Evolutionary conservation across 495 filamentous ascomycete species (phyloP), one percentile per base, ranked within the genome.

Genomic region (Staphylotrichum tortipilum): DNA sequence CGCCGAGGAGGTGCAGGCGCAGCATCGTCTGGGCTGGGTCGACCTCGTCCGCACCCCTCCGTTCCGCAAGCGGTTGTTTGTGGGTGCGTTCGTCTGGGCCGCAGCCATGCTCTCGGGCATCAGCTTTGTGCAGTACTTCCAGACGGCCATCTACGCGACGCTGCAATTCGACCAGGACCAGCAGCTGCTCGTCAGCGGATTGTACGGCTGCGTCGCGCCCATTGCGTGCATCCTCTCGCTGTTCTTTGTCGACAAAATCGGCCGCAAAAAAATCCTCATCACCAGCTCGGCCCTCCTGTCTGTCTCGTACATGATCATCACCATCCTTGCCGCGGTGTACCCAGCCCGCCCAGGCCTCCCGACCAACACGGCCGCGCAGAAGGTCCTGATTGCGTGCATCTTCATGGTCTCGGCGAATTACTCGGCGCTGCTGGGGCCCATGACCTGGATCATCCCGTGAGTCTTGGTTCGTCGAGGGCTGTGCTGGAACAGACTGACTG

Each of bases 341-440:
- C 68, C 77, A 0, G 71, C 70, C 0, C 58, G 53, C 1, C 60
- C 64, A 2, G 62, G 62, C 1, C 34, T 57, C 11, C 58, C 67
- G 22, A 68, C 59, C 7, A 64, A 63, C 40, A 69, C 67, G 31
- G 52, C 56, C 3, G 62, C 69, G 23, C 69, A 74, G 26, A 65
- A 77, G n/a, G 72, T 71, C 3, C 67, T 74, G 19, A 78, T 76
- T 39, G 75, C 79, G 21, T 73, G 74, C 52, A 77, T 82, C 64
- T 77, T 78, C 54, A 72, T 78, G 33, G 70, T 80, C 26, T 82
- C 79, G 36, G 72, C 71, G 3, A 60, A 80, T 39, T 82, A 75
- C 54, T 79, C 71, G 46, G 78, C 76, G 22, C 63, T 69, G 29
- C 58, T 78, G 17, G 77, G 75, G 2, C 67, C 76, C 24, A 76